Percentiles rank a stretch among this genome's conserved stretches.
Evolutionary conservation across 1,139 yeast genomes (phyloP).

Genomic region (Meyerozyma athensensis): DNA sequence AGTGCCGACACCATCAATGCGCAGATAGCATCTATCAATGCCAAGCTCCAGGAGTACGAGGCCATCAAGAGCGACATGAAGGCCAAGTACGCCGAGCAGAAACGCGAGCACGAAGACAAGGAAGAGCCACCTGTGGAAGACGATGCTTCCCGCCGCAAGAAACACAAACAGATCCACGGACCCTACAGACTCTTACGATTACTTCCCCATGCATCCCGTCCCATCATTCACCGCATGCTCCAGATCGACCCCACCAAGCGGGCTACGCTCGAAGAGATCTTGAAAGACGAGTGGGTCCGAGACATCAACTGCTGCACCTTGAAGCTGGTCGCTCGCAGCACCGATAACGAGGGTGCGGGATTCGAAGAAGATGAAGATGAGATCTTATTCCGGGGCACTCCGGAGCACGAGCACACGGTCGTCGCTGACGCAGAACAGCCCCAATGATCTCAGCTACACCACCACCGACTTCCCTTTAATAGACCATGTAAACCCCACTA

Average conservation of each 20-base stretch:
- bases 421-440: conserved; percentile 19
- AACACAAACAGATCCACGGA: conserved; percentile 56
- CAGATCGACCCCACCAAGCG: conserved; percentile 63
- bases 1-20: conserved; percentile 6
- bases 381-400: conserved; percentile 33
- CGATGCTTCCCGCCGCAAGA: conserved; percentile 20
- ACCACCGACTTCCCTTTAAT: background rate
- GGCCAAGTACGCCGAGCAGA: conserved; percentile 23
- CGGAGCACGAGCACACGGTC: conserved; percentile 39
- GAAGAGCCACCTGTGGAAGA: conserved; percentile 9
- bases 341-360: conserved; percentile 21
- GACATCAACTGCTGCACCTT: conserved; percentile 49
- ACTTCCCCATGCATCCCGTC: conserved; percentile 82
- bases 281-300: conserved; percentile 66
- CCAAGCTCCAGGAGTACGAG: conserved; percentile 36
- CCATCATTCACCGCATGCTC: conserved; percentile 70
- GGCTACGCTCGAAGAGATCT: conserved; percentile 63
- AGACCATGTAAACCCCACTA: too few relatives aligned
- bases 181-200: conserved; percentile 86
- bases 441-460: background rate
- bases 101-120: conserved; percentile 9
- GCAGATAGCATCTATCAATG: conserved; percentile 30
- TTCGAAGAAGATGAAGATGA: conserved; percentile 40
- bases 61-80: conserved; percentile 32
- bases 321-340: conserved; percentile 20